These are phyloP conservation scores for Fagopyrum tataricum DNA, from an alignment of 148 eudicot genomes.

Conservation along the genomic window DNA sequence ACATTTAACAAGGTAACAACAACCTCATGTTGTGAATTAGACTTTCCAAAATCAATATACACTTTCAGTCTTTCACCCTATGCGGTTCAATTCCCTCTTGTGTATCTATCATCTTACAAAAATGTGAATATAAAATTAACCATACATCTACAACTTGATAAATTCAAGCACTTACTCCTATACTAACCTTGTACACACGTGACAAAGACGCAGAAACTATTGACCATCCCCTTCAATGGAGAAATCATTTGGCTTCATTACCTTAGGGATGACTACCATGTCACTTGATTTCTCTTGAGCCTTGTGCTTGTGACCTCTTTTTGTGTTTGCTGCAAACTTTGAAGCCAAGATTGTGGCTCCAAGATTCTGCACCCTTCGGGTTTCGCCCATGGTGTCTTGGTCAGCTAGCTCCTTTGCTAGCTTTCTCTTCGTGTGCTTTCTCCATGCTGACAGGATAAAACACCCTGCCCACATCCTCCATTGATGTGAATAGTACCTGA, in stretches of 20 bases:
- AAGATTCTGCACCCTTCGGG: constrained; percentile 21
- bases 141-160: background rate
- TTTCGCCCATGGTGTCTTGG: constrained; percentile 13
- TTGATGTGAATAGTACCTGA: constrained; percentile 72
- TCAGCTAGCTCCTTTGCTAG: constrained; percentile 43
- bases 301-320: constrained; percentile 22
- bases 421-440: constrained; percentile 42
- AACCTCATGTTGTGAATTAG: background rate
- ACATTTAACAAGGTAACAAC: background rate
- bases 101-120: background rate
- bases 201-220: background rate
- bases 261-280: constrained; percentile 43
- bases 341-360: constrained; percentile 66
- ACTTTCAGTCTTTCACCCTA: background rate
- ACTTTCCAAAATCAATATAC: background rate
- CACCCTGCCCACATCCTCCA: constrained; percentile 94
- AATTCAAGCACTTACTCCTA: background rate
- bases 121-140: background rate
- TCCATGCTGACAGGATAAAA: constrained; percentile 72
- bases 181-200: background rate
- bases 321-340: constrained; percentile 53
- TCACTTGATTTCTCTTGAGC: constrained; percentile 21
- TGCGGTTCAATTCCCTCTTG: background rate
- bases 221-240: constrained; percentile 14
- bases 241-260: constrained; percentile 68